A percentile compares a stretch with the other conserved stretches of the same genome.
These are phyloP conservation scores for Calamus simplicifolius DNA, from an alignment of 176 grass and related monocot species.

Conservation along the genomic window DNA sequence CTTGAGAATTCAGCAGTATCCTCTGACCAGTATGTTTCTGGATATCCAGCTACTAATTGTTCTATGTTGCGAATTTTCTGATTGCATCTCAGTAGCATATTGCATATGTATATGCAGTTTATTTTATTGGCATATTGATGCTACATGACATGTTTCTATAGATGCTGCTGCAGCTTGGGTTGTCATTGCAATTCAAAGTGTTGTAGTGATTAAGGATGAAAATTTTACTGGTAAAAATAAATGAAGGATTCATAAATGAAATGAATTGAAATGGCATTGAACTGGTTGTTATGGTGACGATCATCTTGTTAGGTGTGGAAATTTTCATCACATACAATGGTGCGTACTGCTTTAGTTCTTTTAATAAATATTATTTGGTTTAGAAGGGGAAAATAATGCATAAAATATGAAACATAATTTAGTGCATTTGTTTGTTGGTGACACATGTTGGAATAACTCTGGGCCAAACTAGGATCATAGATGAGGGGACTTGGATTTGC, in stretches of 20 bases:
- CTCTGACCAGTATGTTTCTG: constrained; percentile 54
- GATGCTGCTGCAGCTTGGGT: too few species aligned
- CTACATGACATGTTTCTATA: too few species aligned
- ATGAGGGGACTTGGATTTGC: too few species aligned
- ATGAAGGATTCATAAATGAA: background rate
- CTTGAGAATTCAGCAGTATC: constrained; percentile 30
- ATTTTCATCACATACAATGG: background rate
- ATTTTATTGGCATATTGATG: background rate
- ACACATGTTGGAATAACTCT: too few species aligned
- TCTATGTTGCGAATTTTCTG: background rate
- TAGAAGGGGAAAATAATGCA: too few species aligned
- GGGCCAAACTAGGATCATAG: too few species aligned
- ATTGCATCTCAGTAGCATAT: background rate
- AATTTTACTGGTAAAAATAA: background rate
- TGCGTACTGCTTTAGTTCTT: background rate
- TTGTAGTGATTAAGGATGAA: too few species aligned
- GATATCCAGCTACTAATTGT: background rate
- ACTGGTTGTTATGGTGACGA: background rate
- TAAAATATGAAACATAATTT: too few species aligned
- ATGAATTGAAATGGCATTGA: background rate
- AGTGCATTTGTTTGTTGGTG: too few species aligned
- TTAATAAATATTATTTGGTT: too few species aligned
- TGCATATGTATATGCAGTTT: background rate
- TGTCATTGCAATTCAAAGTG: too few species aligned
- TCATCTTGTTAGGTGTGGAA: background rate